These are phyloP conservation scores for Colletotrichum sp. DNA, from an alignment of 2,329 filamentous ascomycete genomes.

Conservation along the genomic window DNA sequence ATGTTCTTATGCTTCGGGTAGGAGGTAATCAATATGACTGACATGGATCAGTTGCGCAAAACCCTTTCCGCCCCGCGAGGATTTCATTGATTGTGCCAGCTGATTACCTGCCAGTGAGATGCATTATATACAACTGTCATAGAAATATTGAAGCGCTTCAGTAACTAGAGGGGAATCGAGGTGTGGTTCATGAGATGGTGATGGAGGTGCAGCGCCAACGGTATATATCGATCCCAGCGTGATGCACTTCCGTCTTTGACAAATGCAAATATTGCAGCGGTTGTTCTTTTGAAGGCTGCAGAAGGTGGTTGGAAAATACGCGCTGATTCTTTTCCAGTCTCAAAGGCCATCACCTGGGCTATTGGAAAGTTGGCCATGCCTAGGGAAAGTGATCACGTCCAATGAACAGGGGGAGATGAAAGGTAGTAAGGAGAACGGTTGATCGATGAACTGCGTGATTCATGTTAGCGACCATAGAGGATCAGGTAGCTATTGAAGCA, in stretches of 20 bases:
- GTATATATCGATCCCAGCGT: background rate
- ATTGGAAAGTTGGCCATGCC: rapidly evolving
- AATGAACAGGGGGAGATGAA: background rate
- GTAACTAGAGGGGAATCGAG: background rate
- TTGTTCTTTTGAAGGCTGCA: no score
- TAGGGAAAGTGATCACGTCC: background rate
- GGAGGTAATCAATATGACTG: no score
- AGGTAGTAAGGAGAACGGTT: background rate
- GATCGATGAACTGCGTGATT: background rate
- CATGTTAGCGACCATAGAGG: background rate
- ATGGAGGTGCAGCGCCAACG: background rate
- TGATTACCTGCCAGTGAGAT: no score
- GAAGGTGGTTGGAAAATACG: no score
- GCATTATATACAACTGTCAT: background rate
- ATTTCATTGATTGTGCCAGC: no score
- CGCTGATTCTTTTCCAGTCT: background rate
- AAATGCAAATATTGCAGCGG: no score
- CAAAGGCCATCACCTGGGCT: background rate
- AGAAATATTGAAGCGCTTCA: background rate
- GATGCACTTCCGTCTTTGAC: background rate
- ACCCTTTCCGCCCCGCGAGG: no score
- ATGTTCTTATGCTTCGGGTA: no score
- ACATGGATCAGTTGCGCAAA: no score
- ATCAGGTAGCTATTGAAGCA: rapidly evolving
- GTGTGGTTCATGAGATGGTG: background rate